These are phyloP conservation scores for Penicillium olsonii DNA, from an alignment of 2,329 filamentous ascomycete genomes.

Conservation along the genomic window DNA sequence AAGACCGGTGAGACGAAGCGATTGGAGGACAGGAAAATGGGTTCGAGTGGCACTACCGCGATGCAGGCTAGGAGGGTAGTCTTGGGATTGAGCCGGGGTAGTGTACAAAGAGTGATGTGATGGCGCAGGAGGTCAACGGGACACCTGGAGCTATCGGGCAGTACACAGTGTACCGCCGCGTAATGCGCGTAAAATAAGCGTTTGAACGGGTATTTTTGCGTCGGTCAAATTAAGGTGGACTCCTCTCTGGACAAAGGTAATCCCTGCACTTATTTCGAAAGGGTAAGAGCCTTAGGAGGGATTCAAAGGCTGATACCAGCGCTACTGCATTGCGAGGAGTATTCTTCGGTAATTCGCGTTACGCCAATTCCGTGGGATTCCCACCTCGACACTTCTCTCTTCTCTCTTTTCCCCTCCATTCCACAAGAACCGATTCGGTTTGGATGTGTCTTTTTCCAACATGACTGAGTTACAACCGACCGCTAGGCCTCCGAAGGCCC, in stretches of 20 bases:
- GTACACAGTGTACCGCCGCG: background rate
- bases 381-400: background rate
- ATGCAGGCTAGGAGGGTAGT: background rate
- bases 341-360: background rate
- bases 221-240: background rate
- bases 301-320: background rate
- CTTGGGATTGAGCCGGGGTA: background rate
- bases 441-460: conserved; percentile 10
- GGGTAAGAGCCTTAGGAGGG: background rate
- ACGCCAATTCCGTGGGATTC: background rate
- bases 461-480: conserved; percentile 32
- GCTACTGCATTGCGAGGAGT: background rate
- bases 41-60: conserved; percentile 1
- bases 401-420: conserved; percentile 2
- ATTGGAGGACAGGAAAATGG: conserved; percentile 6
- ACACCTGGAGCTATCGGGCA: conserved; percentile 1
- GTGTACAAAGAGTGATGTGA: background rate
- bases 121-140: background rate
- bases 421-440: background rate
- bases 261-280: background rate
- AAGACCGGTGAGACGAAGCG: background rate
- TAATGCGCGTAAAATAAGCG: background rate
- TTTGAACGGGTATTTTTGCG: background rate
- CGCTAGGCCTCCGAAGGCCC: conserved; percentile 30
- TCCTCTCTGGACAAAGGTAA: background rate